Evolutionary conservation across 73 alveolate species (phyloP).

Genomic region (Blepharisma stoltei): DNA sequence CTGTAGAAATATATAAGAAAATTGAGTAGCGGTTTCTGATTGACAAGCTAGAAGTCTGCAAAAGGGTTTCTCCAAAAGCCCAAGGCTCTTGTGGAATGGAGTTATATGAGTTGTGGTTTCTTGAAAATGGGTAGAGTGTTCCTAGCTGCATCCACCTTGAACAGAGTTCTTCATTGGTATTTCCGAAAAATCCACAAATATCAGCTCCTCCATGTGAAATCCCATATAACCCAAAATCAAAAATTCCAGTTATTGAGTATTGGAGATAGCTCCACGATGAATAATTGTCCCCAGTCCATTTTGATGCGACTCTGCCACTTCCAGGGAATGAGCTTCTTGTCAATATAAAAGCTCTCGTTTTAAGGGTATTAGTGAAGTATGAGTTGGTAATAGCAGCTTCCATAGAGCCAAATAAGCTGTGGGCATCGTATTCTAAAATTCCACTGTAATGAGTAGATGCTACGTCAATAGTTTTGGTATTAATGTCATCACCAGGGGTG

Average conservation of each 20-base stretch:
- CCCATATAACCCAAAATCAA: constrained; percentile 83
- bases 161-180: constrained; percentile 91
- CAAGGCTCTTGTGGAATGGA: constrained; percentile 49
- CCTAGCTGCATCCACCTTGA: constrained; percentile 95
- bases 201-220: constrained; percentile 94
- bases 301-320: constrained; percentile 90
- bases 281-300: constrained; percentile 97
- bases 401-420: constrained; percentile 70
- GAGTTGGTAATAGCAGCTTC: constrained; percentile 75
- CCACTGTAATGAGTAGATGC: constrained; percentile 66
- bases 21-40: constrained; percentile 58
- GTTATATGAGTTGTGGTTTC: constrained; percentile 88
- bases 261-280: constrained; percentile 71
- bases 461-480: not conserved
- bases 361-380: constrained; percentile 45
- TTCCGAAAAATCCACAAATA: constrained; percentile 94
- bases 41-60: not conserved
- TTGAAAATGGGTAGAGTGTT: constrained; percentile 93
- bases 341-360: constrained; percentile 80
- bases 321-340: constrained; percentile 94
- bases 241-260: constrained; percentile 65
- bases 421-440: constrained; percentile 72
- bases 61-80: not conserved
- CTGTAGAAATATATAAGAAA: constrained; percentile 68
- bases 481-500: constrained; percentile 79